Conservation (phyloP, 2,329 filamentous ascomycete genomes). For the Pseudogymnoascus sp. region DNA sequence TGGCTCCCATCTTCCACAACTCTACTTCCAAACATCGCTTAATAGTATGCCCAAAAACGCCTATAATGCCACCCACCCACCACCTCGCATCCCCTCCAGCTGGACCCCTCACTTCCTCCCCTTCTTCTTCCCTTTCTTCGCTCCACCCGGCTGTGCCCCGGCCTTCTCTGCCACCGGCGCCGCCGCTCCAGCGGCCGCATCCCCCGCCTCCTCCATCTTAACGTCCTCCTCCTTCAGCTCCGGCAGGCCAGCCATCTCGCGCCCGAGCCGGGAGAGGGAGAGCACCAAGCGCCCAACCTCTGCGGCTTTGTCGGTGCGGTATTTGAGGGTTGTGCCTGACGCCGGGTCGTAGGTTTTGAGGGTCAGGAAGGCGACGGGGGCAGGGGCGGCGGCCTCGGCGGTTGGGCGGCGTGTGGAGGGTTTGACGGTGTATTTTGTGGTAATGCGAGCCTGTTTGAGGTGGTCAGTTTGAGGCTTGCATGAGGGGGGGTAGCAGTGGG, state of each 20-base stretch:
- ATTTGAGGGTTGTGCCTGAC: slow-evolving; percentile 79
- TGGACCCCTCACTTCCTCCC: slow-evolving; percentile 50
- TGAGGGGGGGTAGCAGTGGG: slow-evolving; percentile 14
- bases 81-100: background rate
- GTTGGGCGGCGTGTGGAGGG: slow-evolving; percentile 28
- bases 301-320: slow-evolving; percentile 81
- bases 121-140: slow-evolving; percentile 63
- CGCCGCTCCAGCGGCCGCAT: slow-evolving; percentile 24
- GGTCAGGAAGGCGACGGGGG: slow-evolving; percentile 60
- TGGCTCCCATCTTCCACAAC: background rate
- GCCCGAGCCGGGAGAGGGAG: slow-evolving; percentile 65
- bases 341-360: slow-evolving; percentile 85
- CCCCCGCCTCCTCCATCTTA: slow-evolving; percentile 32
- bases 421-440: slow-evolving; percentile 79
- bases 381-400: slow-evolving; percentile 25
- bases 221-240: slow-evolving; percentile 30
- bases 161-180: slow-evolving; percentile 30
- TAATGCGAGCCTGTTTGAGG: slow-evolving; percentile 66
- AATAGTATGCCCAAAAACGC: slow-evolving; percentile 5
- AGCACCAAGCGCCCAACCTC: slow-evolving; percentile 80
- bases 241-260: slow-evolving; percentile 54
- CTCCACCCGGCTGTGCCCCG: slow-evolving; percentile 31
- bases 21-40: background rate
- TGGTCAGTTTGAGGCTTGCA: background rate
- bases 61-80: slow-evolving; percentile 1